phyloP scores from a whole-genome alignment of 2,329 filamentous ascomycete species.

The Gremmenia infestans region DNA sequence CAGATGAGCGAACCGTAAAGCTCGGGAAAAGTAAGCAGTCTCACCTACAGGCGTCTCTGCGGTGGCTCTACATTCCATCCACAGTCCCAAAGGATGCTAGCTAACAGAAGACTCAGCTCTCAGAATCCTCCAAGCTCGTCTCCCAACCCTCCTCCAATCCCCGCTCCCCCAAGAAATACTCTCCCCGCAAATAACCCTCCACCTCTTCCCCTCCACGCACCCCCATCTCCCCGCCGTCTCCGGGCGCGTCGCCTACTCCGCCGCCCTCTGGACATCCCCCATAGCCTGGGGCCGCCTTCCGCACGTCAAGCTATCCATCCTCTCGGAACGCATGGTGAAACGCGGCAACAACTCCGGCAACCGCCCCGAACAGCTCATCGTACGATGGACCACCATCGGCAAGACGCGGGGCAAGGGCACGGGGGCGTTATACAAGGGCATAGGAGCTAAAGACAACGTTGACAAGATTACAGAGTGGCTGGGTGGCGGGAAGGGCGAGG shows the following conservation, averaged over 20 bases:
- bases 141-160: slow-evolving; percentile 62
- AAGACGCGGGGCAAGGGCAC: slow-evolving; percentile 40
- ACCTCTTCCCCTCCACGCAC: slow-evolving; percentile 71
- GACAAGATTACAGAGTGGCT: slow-evolving; percentile 47
- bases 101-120: slow-evolving; percentile 44
- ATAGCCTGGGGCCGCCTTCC: slow-evolving; percentile 94
- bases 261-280: slow-evolving; percentile 91
- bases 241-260: slow-evolving; percentile 83
- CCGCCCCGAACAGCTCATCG: slow-evolving; percentile 74
- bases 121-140: slow-evolving; percentile 58
- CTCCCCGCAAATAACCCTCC: slow-evolving; percentile 65
- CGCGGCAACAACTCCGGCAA: slow-evolving; percentile 10
- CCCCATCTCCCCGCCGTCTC: slow-evolving; percentile 89
- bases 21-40: slow-evolving; percentile 32
- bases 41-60: background rate
- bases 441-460: slow-evolving; percentile 41
- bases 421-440: slow-evolving; percentile 40
- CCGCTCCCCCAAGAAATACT: slow-evolving; percentile 71
- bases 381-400: slow-evolving; percentile 75
- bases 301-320: slow-evolving; percentile 80
- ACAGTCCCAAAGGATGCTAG: background rate
- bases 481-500: slow-evolving; percentile 44
- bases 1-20: slow-evolving; percentile 56
- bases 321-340: slow-evolving; percentile 75
- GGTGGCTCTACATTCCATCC: background rate